Evolutionary conservation across 1,284 basidiomycete genomes (phyloP), one percentile per base, ranked within the genome.

Genomic region (Heterobasidion irregulare): DNA sequence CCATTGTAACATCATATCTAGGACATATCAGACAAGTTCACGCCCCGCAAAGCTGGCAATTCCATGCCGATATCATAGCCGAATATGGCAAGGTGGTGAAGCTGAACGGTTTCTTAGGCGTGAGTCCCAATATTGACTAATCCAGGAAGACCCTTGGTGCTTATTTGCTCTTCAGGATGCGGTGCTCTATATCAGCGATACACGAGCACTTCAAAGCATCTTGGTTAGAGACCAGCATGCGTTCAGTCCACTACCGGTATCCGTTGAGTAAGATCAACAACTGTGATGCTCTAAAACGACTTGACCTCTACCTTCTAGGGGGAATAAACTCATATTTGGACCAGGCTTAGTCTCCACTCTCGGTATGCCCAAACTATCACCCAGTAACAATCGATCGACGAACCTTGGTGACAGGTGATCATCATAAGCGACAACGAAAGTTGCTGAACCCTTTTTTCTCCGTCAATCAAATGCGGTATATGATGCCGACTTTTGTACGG

Each of bases 161-260:
- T n/a, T 1, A 8, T 19, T 26, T 19, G n/a, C 4, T 34, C 18
- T 12, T 8, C 36, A 66, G 64, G 53, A 53, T n/a, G 58, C 57
- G 5, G 52, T 61, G n/a, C 55, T 68, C 10, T 55, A 57, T 18
- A 58, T 66, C n/a, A 57, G 56, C 32, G 67, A 69, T 35, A 60
- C 66, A 1, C 57, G 56, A 32, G 68, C 68, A 0, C 53, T 70
- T 51, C 63, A 67, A 41, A 58, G 58, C 34, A 62, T 72, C 8
- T 47, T 71, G 34, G 58, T 68, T 32, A 71, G 68, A 54, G 70
- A 71, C 10, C 64, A 66, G 49, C 58, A 66, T 18, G 53, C 62
- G 35, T 71, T 66, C 53, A 64, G 66, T 18, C 65, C 68, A 35
- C 57, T 60, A 8, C 53, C 47, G 16, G 54, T 50, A 15, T 62